Percentiles rank a stretch among this genome's conserved stretches.
Evolutionary conservation across 169 alveolate species (phyloP).

Genomic region (Plasmodium inui): DNA sequence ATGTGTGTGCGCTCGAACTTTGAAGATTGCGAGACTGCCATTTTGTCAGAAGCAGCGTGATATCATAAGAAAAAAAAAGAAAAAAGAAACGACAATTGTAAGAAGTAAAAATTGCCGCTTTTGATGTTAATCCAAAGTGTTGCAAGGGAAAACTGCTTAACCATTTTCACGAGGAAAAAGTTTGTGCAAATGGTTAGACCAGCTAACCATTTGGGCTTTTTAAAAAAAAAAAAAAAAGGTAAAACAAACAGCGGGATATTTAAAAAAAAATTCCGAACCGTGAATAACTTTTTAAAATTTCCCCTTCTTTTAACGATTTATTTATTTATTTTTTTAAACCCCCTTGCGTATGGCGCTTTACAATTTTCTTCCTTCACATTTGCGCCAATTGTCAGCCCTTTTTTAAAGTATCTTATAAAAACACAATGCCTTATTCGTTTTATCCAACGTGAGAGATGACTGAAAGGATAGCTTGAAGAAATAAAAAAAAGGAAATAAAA

Average conservation of each 20-base stretch:
- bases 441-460: background rate
- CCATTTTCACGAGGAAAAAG: background rate
- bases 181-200: background rate
- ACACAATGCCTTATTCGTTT: background rate
- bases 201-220: slow-evolving; percentile 14
- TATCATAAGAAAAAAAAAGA: background rate
- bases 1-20: background rate
- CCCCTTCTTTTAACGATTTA: background rate
- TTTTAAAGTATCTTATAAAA: background rate
- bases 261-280: slow-evolving; percentile 7
- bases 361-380: slow-evolving; percentile 3
- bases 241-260: background rate
- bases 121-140: background rate
- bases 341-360: background rate
- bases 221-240: slow-evolving; percentile 17
- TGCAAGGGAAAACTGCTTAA: background rate
- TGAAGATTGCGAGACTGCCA: background rate
- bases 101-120: background rate
- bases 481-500: background rate
- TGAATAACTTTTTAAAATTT: background rate
- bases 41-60: background rate
- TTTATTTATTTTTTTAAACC: background rate
- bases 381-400: background rate
- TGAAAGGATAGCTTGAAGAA: background rate
- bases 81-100: background rate